Evolutionary conservation across 164 flowering plant species (phyloP).

Genomic region (Brasenia schreberi): DNA sequence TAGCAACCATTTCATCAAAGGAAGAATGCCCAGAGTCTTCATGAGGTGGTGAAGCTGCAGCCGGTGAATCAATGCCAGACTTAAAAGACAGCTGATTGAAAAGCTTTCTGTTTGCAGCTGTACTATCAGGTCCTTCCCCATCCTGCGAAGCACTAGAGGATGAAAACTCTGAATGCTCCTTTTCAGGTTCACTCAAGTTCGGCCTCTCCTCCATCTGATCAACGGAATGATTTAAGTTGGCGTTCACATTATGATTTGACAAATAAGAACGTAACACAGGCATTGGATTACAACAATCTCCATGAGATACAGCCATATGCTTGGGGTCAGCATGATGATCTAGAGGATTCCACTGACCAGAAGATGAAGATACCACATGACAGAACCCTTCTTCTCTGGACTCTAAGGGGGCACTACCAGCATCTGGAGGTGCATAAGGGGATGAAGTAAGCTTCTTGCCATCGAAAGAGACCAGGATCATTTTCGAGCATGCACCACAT

Average conservation of each 20-base stretch:
- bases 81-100: conserved; percentile 9
- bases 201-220: conserved; percentile 10
- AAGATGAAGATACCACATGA: not conserved
- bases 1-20: conserved; percentile 9
- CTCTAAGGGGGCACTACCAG: conserved; percentile 5
- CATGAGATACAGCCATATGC: not conserved
- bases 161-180: conserved; percentile 14
- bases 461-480: conserved; percentile 24
- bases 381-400: conserved; percentile 7
- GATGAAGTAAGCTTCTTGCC: conserved; percentile 31
- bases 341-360: not conserved
- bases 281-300: not conserved
- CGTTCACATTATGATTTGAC: not conserved
- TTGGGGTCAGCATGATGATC: not conserved
- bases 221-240: not conserved
- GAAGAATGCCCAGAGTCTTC: conserved; percentile 24
- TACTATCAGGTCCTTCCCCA: conserved; percentile 15
- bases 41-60: conserved; percentile 21
- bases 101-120: not conserved
- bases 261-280: not conserved
- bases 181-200: conserved; percentile 19
- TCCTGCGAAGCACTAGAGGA: conserved; percentile 22
- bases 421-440: not conserved
- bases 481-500: conserved; percentile 63
- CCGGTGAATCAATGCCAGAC: conserved; percentile 13